Evolutionary conservation across 805 yeast species (phyloP), one percentile per base, ranked within the genome.

Genomic region (Kodamaea sagamina): DNA sequence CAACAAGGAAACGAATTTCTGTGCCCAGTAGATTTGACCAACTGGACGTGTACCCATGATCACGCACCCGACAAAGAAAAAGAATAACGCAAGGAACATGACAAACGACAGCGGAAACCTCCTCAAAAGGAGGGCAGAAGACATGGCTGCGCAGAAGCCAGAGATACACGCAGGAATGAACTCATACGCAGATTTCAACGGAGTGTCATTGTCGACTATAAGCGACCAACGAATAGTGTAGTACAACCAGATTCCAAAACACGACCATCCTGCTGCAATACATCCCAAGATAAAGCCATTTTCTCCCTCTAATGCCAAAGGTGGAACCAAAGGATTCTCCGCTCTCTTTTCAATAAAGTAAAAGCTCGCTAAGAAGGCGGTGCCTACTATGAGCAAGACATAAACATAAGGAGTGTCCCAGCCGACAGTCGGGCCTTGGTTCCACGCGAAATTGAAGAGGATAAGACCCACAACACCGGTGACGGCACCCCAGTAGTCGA

Each of bases 401-500:
- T 53, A 53, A 7, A 51, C 55, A 36, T 53, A 53, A 5, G 51
- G 51, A 27, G 19, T 45, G 24, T 51, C 48, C 57, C 57, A 53
- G 28, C 57, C 57, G 2, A 47, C 51, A 6, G 38, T 49, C n/a
- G 57, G 54, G 13, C 57, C 57, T 29, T 53, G 51, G 44, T 53
- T 53, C 47, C 53, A 51, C n/a, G 57, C 49, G 37, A 53, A 53
- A 34, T 51, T 53, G 36, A 51, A 49, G 16, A 53, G 41, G 8
- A 53, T 46, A 37, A 53, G 42, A 3, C 57, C 57, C 2, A 24
- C 4, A 9, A 53, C 50, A 4, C 57, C 57, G 4, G 36, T 10
- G 3, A 40, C 10, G 13, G 62, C 43, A 0, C 71, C 70, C 25
- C 40, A 43, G 32, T 46, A 59, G 47, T 65, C 71, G 39, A 61